Evolutionary conservation across 2,329 filamentous ascomycete genomes (phyloP).

Genomic region (Pseudogymnoascus verrucosus): DNA sequence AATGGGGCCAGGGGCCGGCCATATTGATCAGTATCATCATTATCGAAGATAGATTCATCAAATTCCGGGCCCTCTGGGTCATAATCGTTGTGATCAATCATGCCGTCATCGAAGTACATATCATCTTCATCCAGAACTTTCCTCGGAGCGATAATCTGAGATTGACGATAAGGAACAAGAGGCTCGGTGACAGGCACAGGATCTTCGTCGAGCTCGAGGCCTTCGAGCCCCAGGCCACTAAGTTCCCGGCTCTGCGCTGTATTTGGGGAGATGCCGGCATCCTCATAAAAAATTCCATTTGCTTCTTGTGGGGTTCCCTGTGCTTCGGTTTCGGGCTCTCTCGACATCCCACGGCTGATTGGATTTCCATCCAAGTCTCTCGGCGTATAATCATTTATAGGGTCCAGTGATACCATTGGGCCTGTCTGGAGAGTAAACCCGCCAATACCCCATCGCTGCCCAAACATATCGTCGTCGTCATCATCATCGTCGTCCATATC

Average conservation of each 20-base stretch:
- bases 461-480: slow-evolving; percentile 42
- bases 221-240: neutral
- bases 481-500: slow-evolving; percentile 30
- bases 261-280: neutral
- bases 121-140: slow-evolving; percentile 44
- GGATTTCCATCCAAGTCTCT: slow-evolving; percentile 46
- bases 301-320: neutral
- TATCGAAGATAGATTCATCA: slow-evolving; percentile 67
- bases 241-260: neutral
- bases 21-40: slow-evolving; percentile 55
- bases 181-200: slow-evolving; percentile 19
- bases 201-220: neutral
- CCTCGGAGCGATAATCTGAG: neutral
- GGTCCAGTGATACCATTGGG: slow-evolving; percentile 43
- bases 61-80: slow-evolving; percentile 47
- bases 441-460: slow-evolving; percentile 16
- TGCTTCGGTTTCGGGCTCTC: slow-evolving; percentile 30
- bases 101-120: slow-evolving; percentile 61
- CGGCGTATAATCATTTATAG: slow-evolving; percentile 48
- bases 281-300: neutral
- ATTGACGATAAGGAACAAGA: slow-evolving; percentile 10
- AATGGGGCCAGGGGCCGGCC: slow-evolving; percentile 43
- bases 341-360: slow-evolving; percentile 49
- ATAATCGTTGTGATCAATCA: slow-evolving; percentile 39
- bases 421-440: slow-evolving; percentile 23